Base-by-base conservation (phyloP, 495 filamentous ascomycete species). In the Acidiella bohemica region DNA sequence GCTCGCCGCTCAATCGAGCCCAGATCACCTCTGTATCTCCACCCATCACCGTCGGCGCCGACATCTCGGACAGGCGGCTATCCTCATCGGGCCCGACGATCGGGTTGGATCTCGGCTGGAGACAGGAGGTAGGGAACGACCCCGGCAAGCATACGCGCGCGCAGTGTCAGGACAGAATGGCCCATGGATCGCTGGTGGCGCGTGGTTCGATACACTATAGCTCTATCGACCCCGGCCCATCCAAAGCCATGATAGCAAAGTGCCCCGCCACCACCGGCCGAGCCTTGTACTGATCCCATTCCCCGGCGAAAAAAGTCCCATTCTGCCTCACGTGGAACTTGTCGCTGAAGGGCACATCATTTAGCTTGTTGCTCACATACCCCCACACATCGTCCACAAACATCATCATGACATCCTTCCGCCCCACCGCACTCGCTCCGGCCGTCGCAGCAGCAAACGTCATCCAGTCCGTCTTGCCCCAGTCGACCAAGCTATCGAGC, bases 181-280 rank as follows among this genome's bases (percentile, higher is more conserved):
- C n/a, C n/a, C n/a, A n/a, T n/a, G n/a, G n/a, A n/a, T n/a, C n/a
- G n/a, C n/a, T n/a, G n/a, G n/a, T n/a, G n/a, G n/a, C n/a, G n/a
- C n/a, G n/a, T n/a, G n/a, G n/a, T n/a, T n/a, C n/a, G n/a, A n/a
- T n/a, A n/a, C n/a, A n/a, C n/a, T n/a, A n/a, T 7, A 24, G 5
- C 19, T 9, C 24, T 25, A 28, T 30, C 41, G 18, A 16, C 3
- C 16, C 11, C 33, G 17, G 32, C 32, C 34, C 34, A 42, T 26
- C 28, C 32, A 49, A 19, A 5, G 67, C 64, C 44, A 72, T 54
- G 6, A 71, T 31, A 0, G 71, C 68, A 54, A 69, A 75, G 44
- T 75, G 70, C 0, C 68, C 67, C 14, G 70, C 72, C 0, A 70
- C 68, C 3, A 70, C 70, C 0, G 72, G 73, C 17, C 73, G 62